phyloP scores from a whole-genome alignment of 1,139 yeast genomes.

The Geotrichum aggregatum region DNA sequence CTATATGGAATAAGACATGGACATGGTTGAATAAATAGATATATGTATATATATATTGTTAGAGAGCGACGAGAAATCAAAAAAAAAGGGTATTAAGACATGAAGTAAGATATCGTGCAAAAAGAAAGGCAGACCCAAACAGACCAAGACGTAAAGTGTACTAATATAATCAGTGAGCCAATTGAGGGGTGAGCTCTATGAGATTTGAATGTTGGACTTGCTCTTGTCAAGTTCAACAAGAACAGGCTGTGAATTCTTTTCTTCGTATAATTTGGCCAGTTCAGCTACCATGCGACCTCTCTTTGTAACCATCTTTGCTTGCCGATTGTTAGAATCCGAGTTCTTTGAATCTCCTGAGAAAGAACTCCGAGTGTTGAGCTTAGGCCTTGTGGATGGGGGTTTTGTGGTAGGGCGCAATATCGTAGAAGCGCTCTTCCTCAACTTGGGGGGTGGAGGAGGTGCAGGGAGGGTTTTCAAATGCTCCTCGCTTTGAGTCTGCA shows the following conservation, averaged over 20 bases:
- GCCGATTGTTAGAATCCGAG: neutral
- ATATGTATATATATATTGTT: no score
- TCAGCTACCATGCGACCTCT: constrained; percentile 37
- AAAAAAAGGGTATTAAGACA: neutral
- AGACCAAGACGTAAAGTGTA: no score
- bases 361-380: constrained; percentile 6
- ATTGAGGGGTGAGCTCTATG: neutral
- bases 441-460: constrained; percentile 15
- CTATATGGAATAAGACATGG: neutral
- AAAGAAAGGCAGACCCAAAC: neutral
- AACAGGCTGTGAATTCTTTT: neutral
- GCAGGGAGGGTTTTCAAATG: neutral
- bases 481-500: neutral
- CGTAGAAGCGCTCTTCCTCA: constrained; percentile 19
- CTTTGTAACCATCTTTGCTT: constrained; percentile 19
- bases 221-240: constrained; percentile 9
- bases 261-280: constrained; percentile 35
- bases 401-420: constrained; percentile 3
- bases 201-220: constrained; percentile 4
- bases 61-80: neutral
- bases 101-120: neutral
- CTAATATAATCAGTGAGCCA: no score
- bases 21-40: constrained; percentile 1
- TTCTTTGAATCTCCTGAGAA: constrained; percentile 1
- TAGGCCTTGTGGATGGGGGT: neutral